Evolutionary conservation across 768 basidiomycete species (phyloP), one percentile per base, ranked within the genome.

Genomic region (Podaxis rugospora): DNA sequence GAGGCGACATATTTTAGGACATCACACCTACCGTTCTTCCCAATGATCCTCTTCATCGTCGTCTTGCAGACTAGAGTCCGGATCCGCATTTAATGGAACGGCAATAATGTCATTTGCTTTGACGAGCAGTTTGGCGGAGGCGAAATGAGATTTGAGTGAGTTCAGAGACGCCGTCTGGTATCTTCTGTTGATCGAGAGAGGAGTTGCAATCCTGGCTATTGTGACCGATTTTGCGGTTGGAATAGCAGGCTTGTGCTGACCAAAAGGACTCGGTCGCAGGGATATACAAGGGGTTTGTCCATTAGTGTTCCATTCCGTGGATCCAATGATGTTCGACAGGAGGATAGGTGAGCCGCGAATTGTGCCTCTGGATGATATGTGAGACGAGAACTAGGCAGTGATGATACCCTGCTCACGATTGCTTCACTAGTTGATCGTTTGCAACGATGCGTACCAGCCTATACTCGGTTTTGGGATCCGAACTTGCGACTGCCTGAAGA

Each of bases 191-290:
- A 80, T 84, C 1, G 90, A 85, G 57, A 86, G 72, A 0, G 91
- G 87, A 0, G 92, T 91, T 0, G 90, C 85, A 5, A 97, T 78
- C n/a, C 92, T 84, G 1, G 92, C 89, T 55, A 97, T 76, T 0
- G 89, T 90, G 21, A 95, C 74, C 1, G 83, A 75, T 56, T 75
- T 77, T 5, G 93, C 94, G 18, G 73, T 82, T 2, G 93, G 92
- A 28, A 94, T 76, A 6, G 79, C 72, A 28, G 87, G 87, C 57
- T 76, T 73, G 4, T 76, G 73, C 9, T 82, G 78, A 13, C 87
- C 87, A 65, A 89, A 87, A 4, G 89, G 85, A 62, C 83, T 85
- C 3, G 83, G 71, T 3, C 75, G 76, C 51, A 89, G 68, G 27
- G 68, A 63, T 21, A 84, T 70, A 47, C 68, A 63, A 16, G 61